phyloP scores from a whole-genome alignment of 2,329 filamentous ascomycete genomes.

The Trichoderma atroviride region DNA sequence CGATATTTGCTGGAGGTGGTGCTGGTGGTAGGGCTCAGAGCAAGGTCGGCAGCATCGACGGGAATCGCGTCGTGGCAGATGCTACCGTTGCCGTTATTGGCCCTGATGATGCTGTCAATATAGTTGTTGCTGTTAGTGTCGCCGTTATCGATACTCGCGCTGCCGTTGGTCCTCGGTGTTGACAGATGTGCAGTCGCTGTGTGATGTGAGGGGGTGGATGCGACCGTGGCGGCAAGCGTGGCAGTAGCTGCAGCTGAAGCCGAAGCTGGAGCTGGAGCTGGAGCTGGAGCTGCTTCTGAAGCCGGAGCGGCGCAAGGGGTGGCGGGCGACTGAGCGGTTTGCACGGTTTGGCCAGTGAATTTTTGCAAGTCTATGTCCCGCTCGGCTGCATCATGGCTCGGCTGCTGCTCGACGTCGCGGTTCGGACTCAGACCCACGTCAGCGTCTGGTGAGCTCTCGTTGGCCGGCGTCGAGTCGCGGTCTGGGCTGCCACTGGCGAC shows the following conservation, averaged over 20 bases:
- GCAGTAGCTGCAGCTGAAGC: constrained; percentile 6
- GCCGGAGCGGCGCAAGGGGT: constrained; percentile 9
- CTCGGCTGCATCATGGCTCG: constrained; percentile 17
- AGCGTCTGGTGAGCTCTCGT: constrained; percentile 20
- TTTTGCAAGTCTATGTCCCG: constrained; percentile 9
- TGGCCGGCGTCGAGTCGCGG: constrained; percentile 22
- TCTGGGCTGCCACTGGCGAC: constrained; percentile 27
- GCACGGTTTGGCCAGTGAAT: constrained; percentile 7
- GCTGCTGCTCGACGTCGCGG: constrained; percentile 20
- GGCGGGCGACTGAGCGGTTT: constrained; percentile 10
- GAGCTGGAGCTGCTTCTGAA: background rate
- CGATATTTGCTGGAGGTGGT: constrained; percentile 8
- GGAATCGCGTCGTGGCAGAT: constrained; percentile 14
- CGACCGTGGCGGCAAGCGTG: background rate
- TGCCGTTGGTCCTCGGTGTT: constrained; percentile 9
- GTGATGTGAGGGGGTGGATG: constrained; percentile 9
- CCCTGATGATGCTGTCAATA: background rate
- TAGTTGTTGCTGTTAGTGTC: background rate
- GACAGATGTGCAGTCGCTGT: background rate
- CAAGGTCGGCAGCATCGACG: background rate
- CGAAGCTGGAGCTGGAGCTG: background rate
- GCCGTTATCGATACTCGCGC: background rate
- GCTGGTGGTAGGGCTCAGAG: constrained; percentile 5
- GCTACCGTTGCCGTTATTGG: constrained; percentile 16
- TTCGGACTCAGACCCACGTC: constrained; percentile 23